These are phyloP conservation scores for Blastocladiella emersonii DNA, from an alignment of 371 early-diverging fungal genomes.

Conservation along the genomic window DNA sequence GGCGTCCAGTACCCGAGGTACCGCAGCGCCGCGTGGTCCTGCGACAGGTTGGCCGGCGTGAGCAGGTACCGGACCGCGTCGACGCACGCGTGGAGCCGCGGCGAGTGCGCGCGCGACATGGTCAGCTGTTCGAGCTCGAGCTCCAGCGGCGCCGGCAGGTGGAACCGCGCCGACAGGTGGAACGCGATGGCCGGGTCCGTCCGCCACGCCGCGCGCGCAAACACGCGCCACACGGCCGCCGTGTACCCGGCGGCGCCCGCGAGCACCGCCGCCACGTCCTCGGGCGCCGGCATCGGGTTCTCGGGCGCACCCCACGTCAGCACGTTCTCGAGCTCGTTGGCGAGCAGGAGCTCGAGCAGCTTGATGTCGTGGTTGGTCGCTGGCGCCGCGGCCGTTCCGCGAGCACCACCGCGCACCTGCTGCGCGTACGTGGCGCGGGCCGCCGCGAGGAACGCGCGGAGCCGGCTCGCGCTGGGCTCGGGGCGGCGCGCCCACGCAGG, in stretches of 20 bases:
- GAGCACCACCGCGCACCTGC: background rate
- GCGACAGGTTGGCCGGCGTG: background rate
- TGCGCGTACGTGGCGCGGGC: background rate
- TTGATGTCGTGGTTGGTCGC: background rate
- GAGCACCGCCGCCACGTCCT: background rate
- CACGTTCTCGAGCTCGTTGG: slow-evolving; percentile 70
- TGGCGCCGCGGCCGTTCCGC: background rate
- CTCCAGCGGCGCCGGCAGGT: slow-evolving; percentile 28
- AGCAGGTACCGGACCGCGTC: background rate
- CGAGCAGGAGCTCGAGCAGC: slow-evolving; percentile 63
- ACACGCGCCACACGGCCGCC: slow-evolving; percentile 11
- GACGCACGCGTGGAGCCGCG: background rate
- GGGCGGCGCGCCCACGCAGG: background rate
- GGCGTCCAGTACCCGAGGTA: slow-evolving; percentile 80
- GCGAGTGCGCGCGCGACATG: background rate
- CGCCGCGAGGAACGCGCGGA: background rate
- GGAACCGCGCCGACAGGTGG: slow-evolving; percentile 29
- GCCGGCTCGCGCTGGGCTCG: background rate
- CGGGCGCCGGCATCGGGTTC: slow-evolving; percentile 6
- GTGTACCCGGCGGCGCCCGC: slow-evolving; percentile 13
- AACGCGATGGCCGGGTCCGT: slow-evolving; percentile 25
- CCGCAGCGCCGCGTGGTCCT: slow-evolving; percentile 12
- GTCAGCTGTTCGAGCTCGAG: background rate
- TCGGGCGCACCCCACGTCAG: slow-evolving; percentile 69
- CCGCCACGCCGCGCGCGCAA: slow-evolving; percentile 23